Evolutionary conservation across 192 early-diverging fungal genomes (phyloP).

Genomic region (Linnemannia elongata): DNA sequence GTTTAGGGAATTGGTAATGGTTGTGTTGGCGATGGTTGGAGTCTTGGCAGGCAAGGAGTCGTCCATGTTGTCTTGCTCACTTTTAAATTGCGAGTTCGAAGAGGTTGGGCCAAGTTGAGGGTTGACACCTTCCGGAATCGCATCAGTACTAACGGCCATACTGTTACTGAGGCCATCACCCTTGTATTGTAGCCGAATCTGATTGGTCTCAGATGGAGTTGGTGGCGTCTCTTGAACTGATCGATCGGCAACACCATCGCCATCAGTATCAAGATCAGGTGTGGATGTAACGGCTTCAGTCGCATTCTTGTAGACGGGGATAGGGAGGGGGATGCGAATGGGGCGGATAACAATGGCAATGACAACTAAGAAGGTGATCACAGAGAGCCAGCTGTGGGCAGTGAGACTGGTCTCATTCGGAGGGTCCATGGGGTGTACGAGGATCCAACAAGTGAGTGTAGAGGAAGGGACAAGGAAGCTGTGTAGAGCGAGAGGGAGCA

Average conservation of each 20-base stretch:
- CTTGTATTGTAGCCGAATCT: neutral
- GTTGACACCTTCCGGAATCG: neutral
- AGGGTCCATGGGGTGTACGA: neutral
- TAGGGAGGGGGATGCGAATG: constrained; percentile 61
- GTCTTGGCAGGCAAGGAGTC: neutral
- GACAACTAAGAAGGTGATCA: constrained; percentile 68
- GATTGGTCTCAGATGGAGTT: neutral
- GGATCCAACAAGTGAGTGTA: neutral
- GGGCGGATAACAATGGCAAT: constrained; percentile 74
- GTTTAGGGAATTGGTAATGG: neutral
- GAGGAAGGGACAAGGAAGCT: neutral
- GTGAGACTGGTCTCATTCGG: neutral
- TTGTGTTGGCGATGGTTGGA: neutral
- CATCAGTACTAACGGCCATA: neutral
- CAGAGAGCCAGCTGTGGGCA: constrained; percentile 67
- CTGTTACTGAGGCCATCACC: neutral
- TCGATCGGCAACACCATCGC: neutral
- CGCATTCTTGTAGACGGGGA: neutral
- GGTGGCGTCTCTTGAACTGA: neutral
- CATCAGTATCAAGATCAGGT: neutral
- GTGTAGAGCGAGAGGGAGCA: neutral
- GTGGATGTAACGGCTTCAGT: no score
- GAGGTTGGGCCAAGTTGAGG: neutral
- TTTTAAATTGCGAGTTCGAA: neutral
- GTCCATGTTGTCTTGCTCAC: neutral